phyloP scores from a whole-genome alignment of 768 basidiomycete species.

The Lentinula aciculospora region DNA sequence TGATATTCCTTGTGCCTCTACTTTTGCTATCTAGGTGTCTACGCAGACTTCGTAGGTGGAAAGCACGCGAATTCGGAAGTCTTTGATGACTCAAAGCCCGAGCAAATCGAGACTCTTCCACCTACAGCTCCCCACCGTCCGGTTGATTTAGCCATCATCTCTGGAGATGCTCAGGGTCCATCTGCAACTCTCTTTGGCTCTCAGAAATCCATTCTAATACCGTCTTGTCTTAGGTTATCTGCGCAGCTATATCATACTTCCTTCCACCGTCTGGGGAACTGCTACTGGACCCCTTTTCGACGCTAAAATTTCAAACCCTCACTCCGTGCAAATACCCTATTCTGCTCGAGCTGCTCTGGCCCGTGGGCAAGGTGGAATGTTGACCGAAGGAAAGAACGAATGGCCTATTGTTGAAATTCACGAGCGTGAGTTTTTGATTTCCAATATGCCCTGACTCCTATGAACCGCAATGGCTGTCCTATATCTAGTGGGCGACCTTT shows the following conservation, averaged over 20 bases:
- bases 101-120: slow-evolving; percentile 40
- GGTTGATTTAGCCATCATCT: slow-evolving; percentile 41
- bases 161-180: slow-evolving; percentile 44
- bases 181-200: neutral
- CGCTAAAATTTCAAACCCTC: slow-evolving; percentile 15
- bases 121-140: slow-evolving; percentile 41
- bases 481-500: slow-evolving; percentile 12
- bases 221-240: slow-evolving; percentile 34
- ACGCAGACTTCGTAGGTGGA: slow-evolving; percentile 42
- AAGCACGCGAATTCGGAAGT: slow-evolving; percentile 26
- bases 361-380: slow-evolving; percentile 14
- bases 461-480: neutral
- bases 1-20: neutral
- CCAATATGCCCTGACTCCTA: neutral
- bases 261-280: slow-evolving; percentile 26
- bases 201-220: neutral
- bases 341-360: slow-evolving; percentile 13
- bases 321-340: slow-evolving; percentile 16
- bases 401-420: slow-evolving; percentile 20
- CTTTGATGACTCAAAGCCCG: slow-evolving; percentile 44
- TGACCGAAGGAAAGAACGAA: slow-evolving; percentile 19
- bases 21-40: slow-evolving; percentile 24
- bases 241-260: slow-evolving; percentile 44
- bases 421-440: slow-evolving; percentile 13
- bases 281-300: slow-evolving; percentile 14